A percentile compares a stretch with the other conserved stretches of the same genome.
Conservation (phyloP, 768 basidiomycete species). For the Hirschioporus abietinus region DNA sequence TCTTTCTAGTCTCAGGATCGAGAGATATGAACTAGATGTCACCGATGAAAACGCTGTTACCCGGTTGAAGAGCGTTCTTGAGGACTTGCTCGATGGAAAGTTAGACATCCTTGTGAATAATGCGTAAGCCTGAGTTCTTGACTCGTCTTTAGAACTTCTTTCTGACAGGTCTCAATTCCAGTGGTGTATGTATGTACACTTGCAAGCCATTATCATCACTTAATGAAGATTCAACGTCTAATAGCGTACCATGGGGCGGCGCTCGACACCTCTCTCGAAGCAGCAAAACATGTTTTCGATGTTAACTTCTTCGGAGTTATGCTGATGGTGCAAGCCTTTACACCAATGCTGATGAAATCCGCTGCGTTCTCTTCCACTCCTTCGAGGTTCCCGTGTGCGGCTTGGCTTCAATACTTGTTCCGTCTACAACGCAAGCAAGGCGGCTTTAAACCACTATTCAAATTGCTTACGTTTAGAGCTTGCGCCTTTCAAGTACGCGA, state of each 20-base stretch:
- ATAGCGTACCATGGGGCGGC: not conserved
- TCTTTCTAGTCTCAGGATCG: not conserved
- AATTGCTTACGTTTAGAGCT: slow-evolving; percentile 29
- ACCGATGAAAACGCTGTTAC: not conserved
- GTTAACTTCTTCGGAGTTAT: slow-evolving; percentile 29
- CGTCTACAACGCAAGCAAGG: slow-evolving; percentile 27
- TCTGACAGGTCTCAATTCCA: too few relatives aligned
- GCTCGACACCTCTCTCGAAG: slow-evolving; percentile 11
- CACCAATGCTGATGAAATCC: slow-evolving; percentile 23
- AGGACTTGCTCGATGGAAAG: not conserved
- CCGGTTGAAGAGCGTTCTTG: not conserved
- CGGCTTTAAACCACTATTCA: slow-evolving; percentile 26
- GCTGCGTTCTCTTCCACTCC: not conserved
- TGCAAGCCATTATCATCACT: too few relatives aligned
- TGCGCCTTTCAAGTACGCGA: slow-evolving; percentile 24
- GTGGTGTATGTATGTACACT: too few relatives aligned
- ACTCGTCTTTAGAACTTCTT: too few relatives aligned
- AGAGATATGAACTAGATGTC: not conserved
- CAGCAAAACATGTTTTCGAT: slow-evolving; percentile 23
- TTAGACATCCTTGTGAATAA: not conserved
- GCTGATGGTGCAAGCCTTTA: slow-evolving; percentile 28
- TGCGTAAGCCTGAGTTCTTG: too few relatives aligned
- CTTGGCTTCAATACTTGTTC: slow-evolving; percentile 11
- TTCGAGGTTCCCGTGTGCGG: not conserved
- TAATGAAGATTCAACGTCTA: not conserved